Evolutionary conservation across 2,329 filamentous ascomycete species (phyloP), one percentile per base, ranked within the genome.

Genomic region (Phaeosphaeriaceae sp.): DNA sequence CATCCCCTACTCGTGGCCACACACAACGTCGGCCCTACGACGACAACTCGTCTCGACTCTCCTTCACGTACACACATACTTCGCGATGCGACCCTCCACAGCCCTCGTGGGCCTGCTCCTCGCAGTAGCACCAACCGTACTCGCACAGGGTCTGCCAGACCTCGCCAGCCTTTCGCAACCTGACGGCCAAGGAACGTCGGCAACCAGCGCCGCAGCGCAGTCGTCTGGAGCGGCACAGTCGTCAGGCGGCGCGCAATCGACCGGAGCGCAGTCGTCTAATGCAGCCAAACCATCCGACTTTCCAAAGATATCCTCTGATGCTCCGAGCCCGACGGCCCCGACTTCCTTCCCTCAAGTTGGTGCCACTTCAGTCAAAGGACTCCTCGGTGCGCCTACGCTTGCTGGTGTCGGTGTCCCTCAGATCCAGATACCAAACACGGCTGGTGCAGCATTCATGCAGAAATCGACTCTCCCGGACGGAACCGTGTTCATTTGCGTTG

Each of bases 401-500:
- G 80, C 83, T 7, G 85, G 85, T 63, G 80, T 82, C 50, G 85
- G 83, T 63, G 86, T 86, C 63, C 91, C 93, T 5, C 80, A 90
- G 1, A 84, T 92, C 3, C 85, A 88, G 24, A 89, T 98, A 2
- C 95, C 95, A 7, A 91, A 93, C 24, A 97, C 91, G 2, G 84
- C 86, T 41, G 87, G 90, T 71, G 95, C 95, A 5, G 93, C 94
- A 17, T 99, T 92, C 75, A 97, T 98, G 92, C 89, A 93, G 73
- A 88, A 89, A 70, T 96, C 93, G 0, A 89, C 80, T 53, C 83
- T 93, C 11, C 95, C 95, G 2, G 91, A 98, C 71, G 95, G 95
- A 54, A 97, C 94, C 3, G 90, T 99, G 58, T 99, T 99, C 81
- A 99, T 99, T 70, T 90, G 89, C 21, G 95, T 98, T 1, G 95